A percentile compares a stretch with the other conserved stretches of the same genome.
These are phyloP conservation scores for Rubia occidens DNA, from an alignment of 305 asterid species.

Conservation along the genomic window DNA sequence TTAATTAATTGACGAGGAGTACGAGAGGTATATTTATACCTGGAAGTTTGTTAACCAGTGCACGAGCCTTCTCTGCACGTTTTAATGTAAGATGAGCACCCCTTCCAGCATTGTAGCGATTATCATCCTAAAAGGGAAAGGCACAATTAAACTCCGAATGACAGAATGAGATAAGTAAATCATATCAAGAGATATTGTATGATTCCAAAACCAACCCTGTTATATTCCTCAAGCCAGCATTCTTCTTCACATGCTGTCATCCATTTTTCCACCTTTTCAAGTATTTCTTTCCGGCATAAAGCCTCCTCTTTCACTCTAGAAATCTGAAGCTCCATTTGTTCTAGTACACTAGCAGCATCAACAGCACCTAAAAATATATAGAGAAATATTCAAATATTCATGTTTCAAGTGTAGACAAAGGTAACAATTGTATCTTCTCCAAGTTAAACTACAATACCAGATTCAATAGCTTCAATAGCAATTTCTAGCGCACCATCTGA, in stretches of 20 bases:
- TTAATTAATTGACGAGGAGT: neutral
- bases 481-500: constrained; percentile 48
- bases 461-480: constrained; percentile 75
- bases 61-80: constrained; percentile 98
- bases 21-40: constrained; percentile 34
- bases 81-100: constrained; percentile 90
- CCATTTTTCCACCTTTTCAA: constrained; percentile 97
- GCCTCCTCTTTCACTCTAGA: constrained; percentile 86
- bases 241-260: constrained; percentile 88
- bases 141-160: neutral
- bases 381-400: constrained; percentile 8
- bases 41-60: constrained; percentile 79
- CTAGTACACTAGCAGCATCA: constrained; percentile 76
- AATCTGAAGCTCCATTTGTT: constrained; percentile 85
- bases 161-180: constrained; percentile 3
- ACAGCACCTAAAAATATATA: constrained; percentile 44
- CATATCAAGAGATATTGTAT: neutral
- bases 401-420: neutral
- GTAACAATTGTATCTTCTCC: neutral
- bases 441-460: constrained; percentile 43
- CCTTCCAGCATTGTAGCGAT: constrained; percentile 94
- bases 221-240: constrained; percentile 99
- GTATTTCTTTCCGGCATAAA: constrained; percentile 81
- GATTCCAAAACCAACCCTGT: constrained; percentile 44
- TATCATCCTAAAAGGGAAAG: constrained; percentile 60